These are phyloP conservation scores for Ophiocordyceps polyrhachis-furcata DNA, from an alignment of 2,329 filamentous ascomycete genomes.

Conservation along the genomic window DNA sequence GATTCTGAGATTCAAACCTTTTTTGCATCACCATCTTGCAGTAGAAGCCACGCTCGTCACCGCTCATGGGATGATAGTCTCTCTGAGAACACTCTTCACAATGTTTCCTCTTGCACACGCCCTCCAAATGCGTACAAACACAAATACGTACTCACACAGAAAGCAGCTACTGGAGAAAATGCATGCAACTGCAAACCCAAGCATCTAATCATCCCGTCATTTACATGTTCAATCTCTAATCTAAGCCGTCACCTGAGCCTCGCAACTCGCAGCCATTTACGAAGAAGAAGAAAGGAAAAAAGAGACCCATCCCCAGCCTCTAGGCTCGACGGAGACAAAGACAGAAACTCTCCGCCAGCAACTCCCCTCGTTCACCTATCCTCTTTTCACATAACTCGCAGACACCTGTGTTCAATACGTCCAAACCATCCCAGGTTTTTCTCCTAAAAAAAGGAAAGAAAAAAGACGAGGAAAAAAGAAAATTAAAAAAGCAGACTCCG, in stretches of 20 bases:
- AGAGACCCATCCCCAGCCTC: neutral
- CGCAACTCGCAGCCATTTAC: neutral
- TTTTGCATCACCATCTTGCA: too few relatives aligned
- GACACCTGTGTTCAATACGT: neutral
- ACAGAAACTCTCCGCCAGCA: neutral
- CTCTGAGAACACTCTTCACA: too few relatives aligned
- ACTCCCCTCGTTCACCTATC: neutral
- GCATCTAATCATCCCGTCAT: neutral
- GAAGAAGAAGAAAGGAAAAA: neutral
- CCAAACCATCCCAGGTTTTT: neutral
- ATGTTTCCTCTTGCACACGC: too few relatives aligned
- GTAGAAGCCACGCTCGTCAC: too few relatives aligned
- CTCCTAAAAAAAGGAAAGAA: neutral
- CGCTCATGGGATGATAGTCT: too few relatives aligned
- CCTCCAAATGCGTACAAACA: too few relatives aligned
- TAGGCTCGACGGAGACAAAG: too few relatives aligned
- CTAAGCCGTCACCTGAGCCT: neutral
- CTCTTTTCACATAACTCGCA: neutral
- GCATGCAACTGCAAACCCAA: neutral
- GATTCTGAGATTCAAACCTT: too few relatives aligned
- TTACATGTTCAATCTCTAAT: neutral
- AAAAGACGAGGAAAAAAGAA: neutral
- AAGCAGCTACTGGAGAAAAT: too few relatives aligned
- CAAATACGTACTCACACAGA: too few relatives aligned
- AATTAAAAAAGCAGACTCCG: conserved; percentile 4